These are phyloP conservation scores for Colletotrichum endophyticum DNA, from an alignment of 2,329 filamentous ascomycete species.

Conservation along the genomic window DNA sequence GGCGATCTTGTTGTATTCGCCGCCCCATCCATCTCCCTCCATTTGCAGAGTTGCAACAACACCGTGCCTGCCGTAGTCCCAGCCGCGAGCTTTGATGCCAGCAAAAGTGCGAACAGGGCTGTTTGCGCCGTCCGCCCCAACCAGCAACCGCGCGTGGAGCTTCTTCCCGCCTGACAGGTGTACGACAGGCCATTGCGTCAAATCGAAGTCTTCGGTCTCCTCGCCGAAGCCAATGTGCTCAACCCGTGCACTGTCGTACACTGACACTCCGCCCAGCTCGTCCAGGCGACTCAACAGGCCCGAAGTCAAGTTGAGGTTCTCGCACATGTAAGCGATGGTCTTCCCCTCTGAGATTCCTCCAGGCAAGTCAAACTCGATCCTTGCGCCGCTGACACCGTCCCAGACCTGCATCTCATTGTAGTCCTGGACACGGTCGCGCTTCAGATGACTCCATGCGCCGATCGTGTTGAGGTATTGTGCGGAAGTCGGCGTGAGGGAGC, in stretches of 20 bases:
- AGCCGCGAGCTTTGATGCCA: constrained; percentile 82
- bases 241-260: constrained; percentile 80
- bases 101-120: constrained; percentile 92
- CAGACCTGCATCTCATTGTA: constrained; percentile 99
- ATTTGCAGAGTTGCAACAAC: constrained; percentile 88
- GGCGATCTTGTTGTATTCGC: constrained; percentile 70
- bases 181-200: constrained; percentile 88
- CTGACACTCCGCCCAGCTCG: constrained; percentile 69
- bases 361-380: constrained; percentile 86
- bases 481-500: constrained; percentile 89
- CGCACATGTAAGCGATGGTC: constrained; percentile 93
- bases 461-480: constrained; percentile 82
- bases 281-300: constrained; percentile 76
- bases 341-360: constrained; percentile 52
- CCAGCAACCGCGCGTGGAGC: constrained; percentile 81
- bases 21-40: constrained; percentile 62
- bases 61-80: constrained; percentile 92
- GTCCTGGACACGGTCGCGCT: constrained; percentile 75
- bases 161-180: constrained; percentile 70
- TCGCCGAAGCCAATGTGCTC: constrained; percentile 79
- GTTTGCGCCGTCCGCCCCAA: constrained; percentile 94
- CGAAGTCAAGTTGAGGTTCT: constrained; percentile 88
- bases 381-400: constrained; percentile 88
- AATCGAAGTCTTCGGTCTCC: constrained; percentile 71
- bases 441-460: constrained; percentile 83